Conservation (phyloP, 352 stramenopile genomes). For the Globisporangium cystogenes region DNA sequence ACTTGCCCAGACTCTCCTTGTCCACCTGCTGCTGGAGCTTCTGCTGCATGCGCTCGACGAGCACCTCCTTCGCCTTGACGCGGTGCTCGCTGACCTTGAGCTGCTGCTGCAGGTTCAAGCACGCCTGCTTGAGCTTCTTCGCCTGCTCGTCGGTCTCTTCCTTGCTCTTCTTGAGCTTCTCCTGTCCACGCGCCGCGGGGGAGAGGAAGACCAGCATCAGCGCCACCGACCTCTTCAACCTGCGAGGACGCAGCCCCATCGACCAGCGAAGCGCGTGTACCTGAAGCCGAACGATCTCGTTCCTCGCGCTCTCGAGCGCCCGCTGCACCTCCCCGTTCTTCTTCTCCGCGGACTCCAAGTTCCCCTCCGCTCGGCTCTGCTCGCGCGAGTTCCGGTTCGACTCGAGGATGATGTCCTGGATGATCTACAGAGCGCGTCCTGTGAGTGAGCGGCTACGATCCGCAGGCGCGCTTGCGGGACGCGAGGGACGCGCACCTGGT, state of each 20-base stretch:
- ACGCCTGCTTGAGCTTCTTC: conserved; percentile 61
- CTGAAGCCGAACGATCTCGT: conserved; percentile 53
- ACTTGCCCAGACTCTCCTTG: conserved; percentile 60
- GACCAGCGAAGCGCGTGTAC: too few species aligned
- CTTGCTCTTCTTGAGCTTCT: conserved; percentile 36
- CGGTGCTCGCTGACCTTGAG: conserved; percentile 84
- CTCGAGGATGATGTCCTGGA: conserved; percentile 70
- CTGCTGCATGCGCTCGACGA: conserved; percentile 74
- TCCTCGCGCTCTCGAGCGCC: conserved; percentile 40
- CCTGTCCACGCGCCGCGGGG: too few species aligned
- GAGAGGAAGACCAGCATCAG: too few species aligned
- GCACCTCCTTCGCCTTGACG: conserved; percentile 81
- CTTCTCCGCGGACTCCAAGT: conserved; percentile 40
- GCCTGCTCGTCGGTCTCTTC: conserved; percentile 38
- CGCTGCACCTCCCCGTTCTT: conserved; percentile 37
- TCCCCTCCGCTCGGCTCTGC: conserved; percentile 36
- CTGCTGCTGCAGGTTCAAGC: conserved; percentile 70
- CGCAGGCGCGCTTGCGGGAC: too few species aligned
- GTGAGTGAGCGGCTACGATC: not conserved
- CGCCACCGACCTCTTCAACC: too few species aligned
- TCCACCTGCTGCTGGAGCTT: conserved; percentile 79
- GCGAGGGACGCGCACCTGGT: conserved; percentile 33
- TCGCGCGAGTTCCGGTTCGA: conserved; percentile 56
- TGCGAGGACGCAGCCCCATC: too few species aligned
- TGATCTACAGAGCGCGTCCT: conserved; percentile 28